Evolutionary conservation across 106 monocot genomes (phyloP).

Genomic region (Agapanthus africanus): DNA sequence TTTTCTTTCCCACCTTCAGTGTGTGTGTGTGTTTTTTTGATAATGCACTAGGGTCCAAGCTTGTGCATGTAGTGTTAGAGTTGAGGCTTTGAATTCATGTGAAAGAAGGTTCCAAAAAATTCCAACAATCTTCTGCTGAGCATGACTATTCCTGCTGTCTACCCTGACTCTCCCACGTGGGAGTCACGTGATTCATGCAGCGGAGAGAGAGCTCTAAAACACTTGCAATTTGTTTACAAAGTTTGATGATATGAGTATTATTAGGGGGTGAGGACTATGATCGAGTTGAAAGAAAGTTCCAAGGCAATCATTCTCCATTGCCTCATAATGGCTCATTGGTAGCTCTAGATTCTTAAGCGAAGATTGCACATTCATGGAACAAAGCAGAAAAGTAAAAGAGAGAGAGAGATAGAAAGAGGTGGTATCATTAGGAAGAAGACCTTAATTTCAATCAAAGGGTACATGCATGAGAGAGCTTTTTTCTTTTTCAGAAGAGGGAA

Average conservation of each 20-base stretch:
- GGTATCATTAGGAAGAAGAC: not conserved
- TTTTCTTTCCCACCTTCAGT: conserved; percentile 2
- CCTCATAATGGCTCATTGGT: not conserved
- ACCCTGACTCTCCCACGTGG: not conserved
- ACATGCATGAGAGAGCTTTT: not conserved
- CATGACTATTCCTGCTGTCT: conserved; percentile 4
- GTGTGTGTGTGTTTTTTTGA: conserved; percentile 3
- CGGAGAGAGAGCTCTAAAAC: too few relatives aligned
- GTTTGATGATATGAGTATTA: too few relatives aligned
- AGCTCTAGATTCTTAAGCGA: not conserved
- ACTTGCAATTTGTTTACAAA: too few relatives aligned
- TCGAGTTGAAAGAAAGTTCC: conserved; percentile 2
- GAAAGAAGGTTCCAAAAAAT: conserved; percentile 18
- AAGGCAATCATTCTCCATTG: not conserved
- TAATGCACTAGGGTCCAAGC: conserved; percentile 1
- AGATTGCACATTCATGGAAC: conserved; percentile 7
- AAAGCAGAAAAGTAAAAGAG: not conserved
- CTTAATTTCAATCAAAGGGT: not conserved
- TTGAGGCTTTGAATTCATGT: conserved; percentile 8
- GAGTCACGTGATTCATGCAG: conserved; percentile 8
- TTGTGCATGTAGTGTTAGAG: conserved; percentile 7
- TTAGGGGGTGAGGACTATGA: not conserved
- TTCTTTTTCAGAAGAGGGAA: too few relatives aligned
- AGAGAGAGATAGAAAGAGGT: not conserved
- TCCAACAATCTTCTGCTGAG: conserved; percentile 6